Percentiles rank a stretch among this genome's conserved stretches.
Evolutionary conservation across 371 early-diverging fungal genomes (phyloP).

Genomic region (Mortierella sp.): DNA sequence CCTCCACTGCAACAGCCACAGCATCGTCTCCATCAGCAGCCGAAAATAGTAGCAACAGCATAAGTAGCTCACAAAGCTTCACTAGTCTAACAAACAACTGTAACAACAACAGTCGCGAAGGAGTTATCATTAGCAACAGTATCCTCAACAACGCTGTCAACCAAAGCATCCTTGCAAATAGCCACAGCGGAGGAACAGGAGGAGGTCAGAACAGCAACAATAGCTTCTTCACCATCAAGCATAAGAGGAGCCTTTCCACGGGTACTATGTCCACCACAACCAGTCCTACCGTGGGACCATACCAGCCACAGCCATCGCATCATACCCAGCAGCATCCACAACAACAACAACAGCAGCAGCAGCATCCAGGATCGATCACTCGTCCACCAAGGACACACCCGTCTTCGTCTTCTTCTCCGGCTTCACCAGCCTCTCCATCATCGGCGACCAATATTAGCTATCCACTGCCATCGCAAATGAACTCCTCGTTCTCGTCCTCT

Average conservation of each 20-base stretch:
- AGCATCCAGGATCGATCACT: slow-evolving; percentile 13
- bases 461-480: slow-evolving; percentile 15
- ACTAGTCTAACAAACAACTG: slow-evolving; percentile 12
- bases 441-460: slow-evolving; percentile 14
- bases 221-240: slow-evolving; percentile 34
- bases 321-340: slow-evolving; percentile 9
- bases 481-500: slow-evolving; percentile 45
- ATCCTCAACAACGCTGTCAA: slow-evolving; percentile 46
- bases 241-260: slow-evolving; percentile 37
- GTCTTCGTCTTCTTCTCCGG: slow-evolving; percentile 8
- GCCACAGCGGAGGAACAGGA: slow-evolving; percentile 10
- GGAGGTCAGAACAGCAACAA: slow-evolving; percentile 37
- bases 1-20: slow-evolving; percentile 2
- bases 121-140: slow-evolving; percentile 47
- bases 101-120: slow-evolving; percentile 17
- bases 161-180: slow-evolving; percentile 14
- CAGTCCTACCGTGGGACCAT: slow-evolving; percentile 10
- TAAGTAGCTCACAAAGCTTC: slow-evolving; percentile 34
- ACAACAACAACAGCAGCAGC: slow-evolving; percentile 14
- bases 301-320: slow-evolving; percentile 8
- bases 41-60: slow-evolving; percentile 37
- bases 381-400: slow-evolving; percentile 36
- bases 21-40: slow-evolving; percentile 9
- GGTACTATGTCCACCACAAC: slow-evolving; percentile 30
- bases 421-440: slow-evolving; percentile 15